phyloP scores from a whole-genome alignment of 1,284 basidiomycete genomes.

The Cutaneotrichosporon dermatis region DNA sequence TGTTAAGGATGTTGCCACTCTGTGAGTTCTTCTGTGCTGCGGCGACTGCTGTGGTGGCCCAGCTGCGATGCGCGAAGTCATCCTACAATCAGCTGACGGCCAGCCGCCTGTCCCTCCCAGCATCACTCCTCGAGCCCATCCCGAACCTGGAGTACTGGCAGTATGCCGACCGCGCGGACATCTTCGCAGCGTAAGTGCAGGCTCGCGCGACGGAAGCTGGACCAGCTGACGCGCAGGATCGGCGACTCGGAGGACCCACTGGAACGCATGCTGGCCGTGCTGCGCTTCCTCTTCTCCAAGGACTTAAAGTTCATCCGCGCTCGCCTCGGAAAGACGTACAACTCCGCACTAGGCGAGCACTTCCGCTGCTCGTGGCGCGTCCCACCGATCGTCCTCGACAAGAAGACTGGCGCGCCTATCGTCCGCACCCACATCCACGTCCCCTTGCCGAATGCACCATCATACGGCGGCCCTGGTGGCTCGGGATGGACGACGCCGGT shows the following conservation, averaged over 20 bases:
- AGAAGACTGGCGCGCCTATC: conserved; percentile 45
- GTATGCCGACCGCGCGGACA: conserved; percentile 87
- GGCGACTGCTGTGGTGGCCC: no score
- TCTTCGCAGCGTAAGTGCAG: conserved; percentile 72
- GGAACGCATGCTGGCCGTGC: conserved; percentile 83
- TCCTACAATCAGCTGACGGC: background rate
- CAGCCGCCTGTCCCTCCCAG: conserved; percentile 66
- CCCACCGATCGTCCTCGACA: conserved; percentile 44
- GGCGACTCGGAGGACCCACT: conserved; percentile 86
- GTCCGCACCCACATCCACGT: conserved; percentile 49
- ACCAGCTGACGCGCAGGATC: conserved; percentile 58
- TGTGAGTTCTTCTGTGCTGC: conserved; percentile 54
- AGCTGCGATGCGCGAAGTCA: no score
- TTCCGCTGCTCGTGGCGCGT: conserved; percentile 71
- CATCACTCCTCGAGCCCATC: conserved; percentile 81
- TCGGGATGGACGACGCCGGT: conserved; percentile 46
- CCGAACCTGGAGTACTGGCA: conserved; percentile 96
- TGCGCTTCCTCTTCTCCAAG: conserved; percentile 87
- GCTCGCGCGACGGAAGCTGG: no score
- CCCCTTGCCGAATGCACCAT: conserved; percentile 40
- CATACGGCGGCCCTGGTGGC: conserved; percentile 43
- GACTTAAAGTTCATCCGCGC: conserved; percentile 91
- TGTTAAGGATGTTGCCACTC: conserved; percentile 84
- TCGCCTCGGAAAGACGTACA: conserved; percentile 92
- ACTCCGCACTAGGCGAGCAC: conserved; percentile 87